A percentile compares a stretch with the other conserved stretches of the same genome.
Evolutionary conservation across 169 alveolate genomes (phyloP).

Genomic region (Eimeria necatrix): DNA sequence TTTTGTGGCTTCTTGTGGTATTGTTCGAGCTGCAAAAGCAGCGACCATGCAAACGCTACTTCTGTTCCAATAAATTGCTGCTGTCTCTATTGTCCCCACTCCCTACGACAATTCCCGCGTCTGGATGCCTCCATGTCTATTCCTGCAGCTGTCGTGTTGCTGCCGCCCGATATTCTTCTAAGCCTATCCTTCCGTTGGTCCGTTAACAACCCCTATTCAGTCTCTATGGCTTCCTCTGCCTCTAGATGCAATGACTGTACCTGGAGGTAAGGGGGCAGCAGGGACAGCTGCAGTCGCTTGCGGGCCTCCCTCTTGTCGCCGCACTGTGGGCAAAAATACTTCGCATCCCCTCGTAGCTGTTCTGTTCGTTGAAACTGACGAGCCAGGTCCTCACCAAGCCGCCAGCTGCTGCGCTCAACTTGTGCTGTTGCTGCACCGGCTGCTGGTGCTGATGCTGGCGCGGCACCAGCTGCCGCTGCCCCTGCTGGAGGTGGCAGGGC

Average conservation of each 20-base stretch:
- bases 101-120: too few species aligned
- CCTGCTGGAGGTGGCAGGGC: constrained; percentile 9
- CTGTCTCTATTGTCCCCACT: neutral
- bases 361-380: constrained; percentile 75
- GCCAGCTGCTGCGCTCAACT: constrained; percentile 50
- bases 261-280: constrained; percentile 74
- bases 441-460: constrained; percentile 60
- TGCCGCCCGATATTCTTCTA: too few species aligned
- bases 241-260: neutral
- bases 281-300: constrained; percentile 65
- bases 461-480: neutral
- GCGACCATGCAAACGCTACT: neutral
- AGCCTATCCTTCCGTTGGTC: too few species aligned
- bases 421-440: neutral
- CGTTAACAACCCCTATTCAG: neutral
- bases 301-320: constrained; percentile 62
- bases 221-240: neutral
- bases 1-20: neutral
- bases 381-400: constrained; percentile 68
- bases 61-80: neutral
- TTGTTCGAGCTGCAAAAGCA: neutral
- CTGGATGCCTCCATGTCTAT: too few species aligned
- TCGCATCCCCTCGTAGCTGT: constrained; percentile 51
- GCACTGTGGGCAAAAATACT: constrained; percentile 71
- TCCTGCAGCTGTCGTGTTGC: too few species aligned